Conservation (phyloP, 2,329 filamentous ascomycete genomes). For the Cladosporium phlei region DNA sequence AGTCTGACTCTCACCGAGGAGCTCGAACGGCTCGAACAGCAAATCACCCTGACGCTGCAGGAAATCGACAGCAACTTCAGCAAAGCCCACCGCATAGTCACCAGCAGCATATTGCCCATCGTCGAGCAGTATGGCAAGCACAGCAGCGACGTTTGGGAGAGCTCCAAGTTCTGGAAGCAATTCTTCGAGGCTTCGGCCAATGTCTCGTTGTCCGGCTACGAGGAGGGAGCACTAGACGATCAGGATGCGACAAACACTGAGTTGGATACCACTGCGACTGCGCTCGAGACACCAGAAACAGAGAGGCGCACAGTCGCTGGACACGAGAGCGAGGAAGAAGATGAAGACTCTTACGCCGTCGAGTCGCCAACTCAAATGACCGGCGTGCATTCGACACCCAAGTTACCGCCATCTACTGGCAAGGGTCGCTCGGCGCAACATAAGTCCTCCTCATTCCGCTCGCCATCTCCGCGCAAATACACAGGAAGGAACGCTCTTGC, state of each 20-base stretch:
- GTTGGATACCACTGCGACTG: constrained; percentile 24
- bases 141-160: constrained; percentile 91
- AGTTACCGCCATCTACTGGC: constrained; percentile 37
- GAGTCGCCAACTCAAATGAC: constrained; percentile 51
- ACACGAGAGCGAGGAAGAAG: constrained; percentile 34
- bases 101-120: constrained; percentile 82
- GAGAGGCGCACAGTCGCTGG: constrained; percentile 14
- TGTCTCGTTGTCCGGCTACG: constrained; percentile 91
- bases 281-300: constrained; percentile 30
- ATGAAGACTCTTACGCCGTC: constrained; percentile 57
- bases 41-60: constrained; percentile 92
- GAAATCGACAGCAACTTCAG: constrained; percentile 99
- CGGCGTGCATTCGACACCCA: constrained; percentile 57
- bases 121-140: constrained; percentile 95
- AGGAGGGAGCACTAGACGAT: constrained; percentile 65
- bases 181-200: constrained; percentile 99
- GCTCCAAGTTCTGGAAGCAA: constrained; percentile 99
- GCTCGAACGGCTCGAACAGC: constrained; percentile 91
- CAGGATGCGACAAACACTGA: constrained; percentile 45
- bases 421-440: constrained; percentile 16
- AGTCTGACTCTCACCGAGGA: constrained; percentile 84
- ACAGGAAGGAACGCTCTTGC: constrained; percentile 35
- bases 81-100: constrained; percentile 92
- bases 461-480: constrained; percentile 36
- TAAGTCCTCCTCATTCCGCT: constrained; percentile 19